Evolutionary conservation across 2,329 filamentous ascomycete genomes (phyloP).

Genomic region (Alternaria angustiovoidea): DNA sequence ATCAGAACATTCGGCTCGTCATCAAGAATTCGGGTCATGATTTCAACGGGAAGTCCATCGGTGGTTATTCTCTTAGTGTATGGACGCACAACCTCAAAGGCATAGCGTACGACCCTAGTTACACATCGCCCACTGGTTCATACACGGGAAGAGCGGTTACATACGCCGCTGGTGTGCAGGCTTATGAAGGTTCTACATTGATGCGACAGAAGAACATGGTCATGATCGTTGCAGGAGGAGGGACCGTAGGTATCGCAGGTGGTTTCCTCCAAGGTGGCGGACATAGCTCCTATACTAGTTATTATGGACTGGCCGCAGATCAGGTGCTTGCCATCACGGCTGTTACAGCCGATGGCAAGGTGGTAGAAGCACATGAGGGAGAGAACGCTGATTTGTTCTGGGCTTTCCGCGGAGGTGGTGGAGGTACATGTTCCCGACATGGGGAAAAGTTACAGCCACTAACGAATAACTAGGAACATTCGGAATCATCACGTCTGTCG

Average conservation of each 20-base stretch:
- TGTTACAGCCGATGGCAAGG: constrained; percentile 36
- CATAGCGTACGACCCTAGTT: constrained; percentile 3
- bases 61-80: constrained; percentile 19
- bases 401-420: constrained; percentile 40
- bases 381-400: constrained; percentile 39
- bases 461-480: constrained; percentile 29
- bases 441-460: neutral
- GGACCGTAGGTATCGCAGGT: constrained; percentile 58
- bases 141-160: constrained; percentile 53
- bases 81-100: constrained; percentile 33
- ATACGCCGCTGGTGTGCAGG: constrained; percentile 61
- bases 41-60: constrained; percentile 25
- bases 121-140: constrained; percentile 12
- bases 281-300: constrained; percentile 55
- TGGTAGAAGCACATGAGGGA: constrained; percentile 31
- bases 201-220: constrained; percentile 55
- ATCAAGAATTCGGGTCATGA: constrained; percentile 47
- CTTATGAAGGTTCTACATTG: constrained; percentile 57
- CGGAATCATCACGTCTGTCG: constrained; percentile 36
- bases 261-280: constrained; percentile 26
- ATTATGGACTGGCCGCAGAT: constrained; percentile 48
- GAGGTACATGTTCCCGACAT: constrained; percentile 22
- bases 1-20: constrained; percentile 40
- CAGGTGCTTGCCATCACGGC: constrained; percentile 38
- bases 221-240: constrained; percentile 63